Evolutionary conservation across 192 early-diverging fungal species (phyloP), one percentile per base, ranked within the genome.

Genomic region (Coemansia aciculifera): DNA sequence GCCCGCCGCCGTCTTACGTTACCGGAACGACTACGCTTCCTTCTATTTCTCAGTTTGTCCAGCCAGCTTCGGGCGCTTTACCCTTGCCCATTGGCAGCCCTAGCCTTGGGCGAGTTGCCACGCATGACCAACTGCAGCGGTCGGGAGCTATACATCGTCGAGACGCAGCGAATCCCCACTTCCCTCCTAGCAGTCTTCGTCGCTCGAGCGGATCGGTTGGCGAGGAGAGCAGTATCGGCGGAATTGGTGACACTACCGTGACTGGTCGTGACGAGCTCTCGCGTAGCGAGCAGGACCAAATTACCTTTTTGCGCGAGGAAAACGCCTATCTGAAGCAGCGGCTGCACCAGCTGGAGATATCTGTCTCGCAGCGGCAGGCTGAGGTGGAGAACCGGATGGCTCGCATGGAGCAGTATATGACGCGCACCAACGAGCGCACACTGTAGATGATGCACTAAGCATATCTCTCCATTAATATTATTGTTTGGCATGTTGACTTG

Each of bases 381-480:
- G 75, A 83, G 61, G 62, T 83, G 43, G 69, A 77, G 36, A 69
- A 19, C 38, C 78, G 81, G 75, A 83, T 83, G 69, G n/a, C 42
- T 2, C 75, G 70, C 37, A 68, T 83, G 15, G 81, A 83, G 43
- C 71, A 69, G 56, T 42, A 66, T 6, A 61, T 83, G 19, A 42
- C 31, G 38, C 64, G 72, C 71, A 62, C 19, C 24, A 29, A 40
- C 56, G 57, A 57, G 54, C 54, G 29, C 13, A 13, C 54, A 17
- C 54, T 57, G 54, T 57, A 57, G 29, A 57, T 34, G 6, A 13
- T 24, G 46, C 29, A 62, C 24, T 27, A 27, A 27, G 24, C 24
- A 27, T 27, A 27, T 27, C 24, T 27, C 24, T 27, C 24, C 24
- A 1, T 27, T 27, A 27, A 27, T 27, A 1, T 27, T 27, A 27